A percentile compares a stretch with the other conserved stretches of the same genome.
Evolutionary conservation across 495 filamentous ascomycete species (phyloP).

Genomic region (Talaromyces ruber): DNA sequence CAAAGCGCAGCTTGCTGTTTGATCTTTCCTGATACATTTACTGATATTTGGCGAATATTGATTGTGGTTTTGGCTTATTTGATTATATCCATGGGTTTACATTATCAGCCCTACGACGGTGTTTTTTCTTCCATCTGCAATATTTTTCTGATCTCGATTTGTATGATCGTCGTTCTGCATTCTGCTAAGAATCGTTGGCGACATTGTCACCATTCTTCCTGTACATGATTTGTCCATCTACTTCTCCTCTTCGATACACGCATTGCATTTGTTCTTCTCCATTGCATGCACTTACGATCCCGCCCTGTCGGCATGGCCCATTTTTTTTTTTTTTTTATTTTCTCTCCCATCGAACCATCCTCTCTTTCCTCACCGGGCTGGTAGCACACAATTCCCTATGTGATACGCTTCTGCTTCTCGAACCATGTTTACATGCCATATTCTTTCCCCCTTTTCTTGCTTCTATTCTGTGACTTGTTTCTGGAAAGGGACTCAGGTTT

Average conservation of each 20-base stretch:
- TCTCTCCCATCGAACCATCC: too few relatives aligned
- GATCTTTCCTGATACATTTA: not conserved
- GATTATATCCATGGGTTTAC: not conserved
- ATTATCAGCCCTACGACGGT: not conserved
- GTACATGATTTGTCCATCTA: not conserved
- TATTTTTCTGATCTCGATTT: not conserved
- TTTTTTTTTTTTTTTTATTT: not conserved
- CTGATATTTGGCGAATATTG: not conserved
- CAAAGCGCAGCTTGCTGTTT: slow-evolving; percentile 1
- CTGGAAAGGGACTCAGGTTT: not conserved
- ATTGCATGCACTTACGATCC: not conserved
- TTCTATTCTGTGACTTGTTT: not conserved
- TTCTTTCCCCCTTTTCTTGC: not conserved
- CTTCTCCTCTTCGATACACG: not conserved
- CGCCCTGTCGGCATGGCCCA: not conserved
- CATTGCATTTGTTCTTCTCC: not conserved
- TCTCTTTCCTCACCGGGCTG: not conserved
- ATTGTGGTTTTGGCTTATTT: not conserved
- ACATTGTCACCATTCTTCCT: not conserved
- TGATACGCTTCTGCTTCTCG: not conserved
- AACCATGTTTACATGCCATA: not conserved
- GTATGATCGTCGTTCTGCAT: not conserved
- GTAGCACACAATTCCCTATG: not conserved
- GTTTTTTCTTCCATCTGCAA: not conserved
- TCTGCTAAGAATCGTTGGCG: not conserved